Evolutionary conservation across 306 rosid species (phyloP), one percentile per base, ranked within the genome.

Genomic region (Pachyrhizus erosus): DNA sequence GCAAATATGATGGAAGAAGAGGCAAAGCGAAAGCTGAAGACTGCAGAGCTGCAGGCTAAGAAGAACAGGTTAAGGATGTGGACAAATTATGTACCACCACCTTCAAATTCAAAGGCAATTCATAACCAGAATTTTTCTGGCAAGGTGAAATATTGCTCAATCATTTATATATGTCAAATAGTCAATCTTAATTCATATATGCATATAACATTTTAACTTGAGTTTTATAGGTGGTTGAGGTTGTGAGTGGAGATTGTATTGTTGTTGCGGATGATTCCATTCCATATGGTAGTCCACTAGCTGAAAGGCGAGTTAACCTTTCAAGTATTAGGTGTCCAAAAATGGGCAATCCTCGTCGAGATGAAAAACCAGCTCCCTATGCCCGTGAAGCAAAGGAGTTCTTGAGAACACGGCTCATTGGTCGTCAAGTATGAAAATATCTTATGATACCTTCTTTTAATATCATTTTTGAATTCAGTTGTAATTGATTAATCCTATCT

Each of bases 361-460:
- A 96, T 49, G 99, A 96, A 84, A 96, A 91, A 78, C 99, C 99
- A 15, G 98, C 98, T 46, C 94, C 99, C 51, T 93, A 96, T 88
- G 99, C 99, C 58, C 97, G 99, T 54, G 99, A 96, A 87, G 99
- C 99, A 84, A 96, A 92, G 87, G 99, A 96, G 84, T 91, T 96
- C 77, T 87, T 96, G 83, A 91, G 99, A 87, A 90, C 94, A 27
- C 97, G 98, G 49, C 94, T 96, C 68, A 84, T 96, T 84, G 99
- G 97, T 57, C 91, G 71, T 70, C 98, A 93, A 84, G 99, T 96
- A 91, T 70, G 94, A 74, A 66, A 69, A 77, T 37, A 52, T 60
- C 51, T 34, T 65, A 15, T 79, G 31, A 77, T 51, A 51, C 31
- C 51, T 80, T 80, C 74, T 57, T 51, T 57, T 81, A 17, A 70